Percentiles rank a stretch among this genome's conserved stretches.
Conservation (phyloP, 108 stramenopile genomes). For the Skeletonema marinoi region DNA sequence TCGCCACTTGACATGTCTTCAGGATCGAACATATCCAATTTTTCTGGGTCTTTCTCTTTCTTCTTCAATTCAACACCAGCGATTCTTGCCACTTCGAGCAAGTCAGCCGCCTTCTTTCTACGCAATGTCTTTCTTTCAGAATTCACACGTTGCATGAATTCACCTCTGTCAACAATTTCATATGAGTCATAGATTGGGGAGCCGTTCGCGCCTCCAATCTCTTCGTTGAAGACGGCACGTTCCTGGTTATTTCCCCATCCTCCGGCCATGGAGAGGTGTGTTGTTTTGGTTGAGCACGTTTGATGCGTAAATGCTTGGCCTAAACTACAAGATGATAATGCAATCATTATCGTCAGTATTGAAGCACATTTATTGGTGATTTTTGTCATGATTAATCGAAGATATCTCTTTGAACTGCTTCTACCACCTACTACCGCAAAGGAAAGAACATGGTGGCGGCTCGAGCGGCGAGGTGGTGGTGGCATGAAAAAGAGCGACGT, state of each 20-base stretch:
- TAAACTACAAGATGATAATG: background rate
- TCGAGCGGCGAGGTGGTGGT: background rate
- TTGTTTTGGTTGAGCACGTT: background rate
- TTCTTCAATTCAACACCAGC: conserved; percentile 48
- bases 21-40: conserved; percentile 41
- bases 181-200: conserved; percentile 49
- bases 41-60: conserved; percentile 47
- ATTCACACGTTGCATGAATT: conserved; percentile 51
- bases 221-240: conserved; percentile 32
- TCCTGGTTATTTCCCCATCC: conserved; percentile 54
- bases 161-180: conserved; percentile 45
- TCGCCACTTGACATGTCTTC: conserved; percentile 35
- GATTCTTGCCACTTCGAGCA: conserved; percentile 49
- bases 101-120: conserved; percentile 45
- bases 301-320: background rate
- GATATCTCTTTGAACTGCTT: background rate
- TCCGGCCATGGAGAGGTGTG: conserved; percentile 17
- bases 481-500: background rate
- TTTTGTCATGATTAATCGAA: background rate
- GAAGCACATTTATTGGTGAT: background rate
- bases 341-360: background rate
- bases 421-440: background rate
- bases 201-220: conserved; percentile 47
- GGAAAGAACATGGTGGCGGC: background rate
- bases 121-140: conserved; percentile 40